A percentile compares a stretch with the other conserved stretches of the same genome.
These are phyloP conservation scores for Chlorella sp. DNA, from an alignment of 139 green algal genomes.

Conservation along the genomic window DNA sequence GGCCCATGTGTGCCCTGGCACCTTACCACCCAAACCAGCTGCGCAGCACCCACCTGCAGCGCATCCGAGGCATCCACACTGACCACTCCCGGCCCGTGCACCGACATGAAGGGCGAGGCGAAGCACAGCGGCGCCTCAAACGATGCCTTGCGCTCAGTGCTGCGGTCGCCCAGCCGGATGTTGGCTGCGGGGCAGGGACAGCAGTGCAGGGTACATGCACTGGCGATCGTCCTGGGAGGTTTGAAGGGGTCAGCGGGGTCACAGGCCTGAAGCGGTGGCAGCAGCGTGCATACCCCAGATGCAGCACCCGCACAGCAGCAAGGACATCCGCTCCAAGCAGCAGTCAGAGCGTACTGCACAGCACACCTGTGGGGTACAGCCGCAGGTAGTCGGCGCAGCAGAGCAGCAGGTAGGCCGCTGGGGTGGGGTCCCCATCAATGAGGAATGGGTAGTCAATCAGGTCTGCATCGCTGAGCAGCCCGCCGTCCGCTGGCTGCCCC, in stretches of 20 bases:
- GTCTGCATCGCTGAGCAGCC: slow-evolving; percentile 18
- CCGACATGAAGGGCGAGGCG: slow-evolving; percentile 44
- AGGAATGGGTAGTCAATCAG: slow-evolving; percentile 42
- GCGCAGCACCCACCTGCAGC: not conserved
- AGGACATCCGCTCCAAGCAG: too few species aligned
- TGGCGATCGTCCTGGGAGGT: too few species aligned
- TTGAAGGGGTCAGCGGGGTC: too few species aligned
- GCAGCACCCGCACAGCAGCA: too few species aligned
- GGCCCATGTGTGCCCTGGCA: not conserved
- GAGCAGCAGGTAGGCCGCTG: slow-evolving; percentile 41
- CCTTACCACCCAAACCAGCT: not conserved
- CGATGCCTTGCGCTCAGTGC: slow-evolving; percentile 48
- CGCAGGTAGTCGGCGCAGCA: slow-evolving; percentile 50
- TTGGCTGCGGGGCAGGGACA: slow-evolving; percentile 23
- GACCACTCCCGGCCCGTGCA: slow-evolving; percentile 46
- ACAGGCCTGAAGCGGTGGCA: too few species aligned
- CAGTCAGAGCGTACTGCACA: too few species aligned
- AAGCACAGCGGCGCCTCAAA: slow-evolving; percentile 45
- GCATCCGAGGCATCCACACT: not conserved
- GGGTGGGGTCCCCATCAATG: slow-evolving; percentile 14
- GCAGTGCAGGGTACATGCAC: too few species aligned
- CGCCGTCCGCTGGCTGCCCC: not conserved
- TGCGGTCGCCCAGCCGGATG: slow-evolving; percentile 47
- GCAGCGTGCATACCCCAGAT: too few species aligned
- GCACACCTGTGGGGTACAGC: slow-evolving; percentile 40